Base-by-base conservation (phyloP, 345 rosid genomes). In the Salix caprea region DNA sequence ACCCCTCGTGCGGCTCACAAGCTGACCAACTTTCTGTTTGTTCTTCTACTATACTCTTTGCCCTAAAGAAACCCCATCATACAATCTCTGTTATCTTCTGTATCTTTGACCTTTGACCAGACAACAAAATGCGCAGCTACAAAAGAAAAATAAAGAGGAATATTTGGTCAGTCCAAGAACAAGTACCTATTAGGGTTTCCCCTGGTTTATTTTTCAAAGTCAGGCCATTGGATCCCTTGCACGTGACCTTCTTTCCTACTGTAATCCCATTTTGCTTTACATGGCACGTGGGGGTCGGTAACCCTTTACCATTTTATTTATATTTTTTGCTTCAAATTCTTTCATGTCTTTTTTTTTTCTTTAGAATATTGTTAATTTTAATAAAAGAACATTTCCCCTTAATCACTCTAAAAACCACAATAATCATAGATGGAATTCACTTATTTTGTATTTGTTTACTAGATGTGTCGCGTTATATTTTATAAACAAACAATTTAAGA, bases 1-100 rank as follows among this genome's bases (percentile, higher is more conserved):
- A 81, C 89, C 91, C 91, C 90, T 88, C 91, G 94, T 89, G 92
- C 88, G 91, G 88, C 84, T 85, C 89, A 72, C 86, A 81, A 87
- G 83, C 90, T 80, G 86, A 85, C 85, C 72, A 76, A 73, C 77
- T 42, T 67, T 69, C 76, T 72, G 40, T 64, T 52, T 71, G 76
- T 73, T 73, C 71, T 70, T 69, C 73, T 52, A 37, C 44, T 39
- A 9, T 61, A 65, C 58, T 68, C 37, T 58, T 42, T 40, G 23
- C 6, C 14, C 44, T 36, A 18, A 39, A 26, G 9, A 65, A 65
- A 40, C 52, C 52, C 67, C 37, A 24, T 66, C 56, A 58, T 13
- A 19, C 28, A 34, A 5, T 28, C 46, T 52, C 19, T 40, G 26
- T 32, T 54, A 54, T 7, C 62, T 72, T 69, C 64, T 80, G 77